Evolutionary conservation across 768 basidiomycete species (phyloP), one percentile per base, ranked within the genome.

Genomic region (Steccherinum ochraceum): DNA sequence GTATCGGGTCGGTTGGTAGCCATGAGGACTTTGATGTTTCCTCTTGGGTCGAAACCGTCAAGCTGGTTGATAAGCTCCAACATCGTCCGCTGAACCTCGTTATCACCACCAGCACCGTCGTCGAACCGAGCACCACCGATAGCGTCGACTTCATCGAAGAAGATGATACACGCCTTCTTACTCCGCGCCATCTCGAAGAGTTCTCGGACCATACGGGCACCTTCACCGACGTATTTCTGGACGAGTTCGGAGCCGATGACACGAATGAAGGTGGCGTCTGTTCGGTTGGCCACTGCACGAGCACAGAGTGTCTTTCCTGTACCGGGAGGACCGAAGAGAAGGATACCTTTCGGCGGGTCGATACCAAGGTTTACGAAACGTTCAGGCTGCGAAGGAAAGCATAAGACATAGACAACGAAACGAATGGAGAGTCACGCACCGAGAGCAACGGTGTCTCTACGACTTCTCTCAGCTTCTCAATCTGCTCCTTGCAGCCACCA

Each of bases 11-110:
- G 75, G 74, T 99, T 98, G 5, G 96, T 98, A 24, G 96, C 96
- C 96, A 99, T 99, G 52, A 99, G 77, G 19, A 99, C 95, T 69
- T 99, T 99, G 71, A 99, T 98, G 64, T 98, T 98, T n/a, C 96
- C 96, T 72, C 96, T 73, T 5, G 95, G 87, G 69, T 98, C 96
- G 69, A 99, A 99, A 25, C 96, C 96, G 61, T 99, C 94, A 66
- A 99, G 72, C 68, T 99, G 96, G 66, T 98, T 98, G 63, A 99
- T 98, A 61, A 98, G 72, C 70, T 99, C 96, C 73, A 99, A 74
- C 96, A 99, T 99, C 11, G 96, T 99, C 65, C 96, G 74, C 70
- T 99, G 96, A 40, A 99, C 96, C 64, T 99, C 96, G 62, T 99
- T 98, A 58, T 99, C 96, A 25, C 96, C 96, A 27, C 96, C 96